These are phyloP conservation scores for Aspergillus brasiliensis DNA, from an alignment of 2,329 filamentous ascomycete genomes.

Conservation along the genomic window DNA sequence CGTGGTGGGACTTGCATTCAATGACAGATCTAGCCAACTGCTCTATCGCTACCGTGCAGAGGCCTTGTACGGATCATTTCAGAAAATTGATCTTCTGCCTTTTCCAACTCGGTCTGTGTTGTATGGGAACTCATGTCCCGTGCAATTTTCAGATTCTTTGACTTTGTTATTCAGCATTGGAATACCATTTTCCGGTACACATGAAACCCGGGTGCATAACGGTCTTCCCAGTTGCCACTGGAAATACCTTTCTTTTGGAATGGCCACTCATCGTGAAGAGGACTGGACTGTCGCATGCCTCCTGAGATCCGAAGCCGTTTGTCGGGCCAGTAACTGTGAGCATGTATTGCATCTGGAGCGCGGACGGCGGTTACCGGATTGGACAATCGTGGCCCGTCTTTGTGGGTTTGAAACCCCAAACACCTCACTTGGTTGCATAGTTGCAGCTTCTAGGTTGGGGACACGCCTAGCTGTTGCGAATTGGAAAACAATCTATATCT, in stretches of 20 bases:
- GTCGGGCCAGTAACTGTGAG: conserved; percentile 29
- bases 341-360: conserved; percentile 43
- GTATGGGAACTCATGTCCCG: conserved; percentile 27
- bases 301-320: conserved; percentile 36
- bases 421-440: conserved; percentile 41
- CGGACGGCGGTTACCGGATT: conserved; percentile 40
- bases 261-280: conserved; percentile 36
- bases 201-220: conserved; percentile 23
- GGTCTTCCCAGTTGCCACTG: conserved; percentile 34
- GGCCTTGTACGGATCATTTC: conserved; percentile 39
- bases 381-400: conserved; percentile 40
- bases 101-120: conserved; percentile 18
- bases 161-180: conserved; percentile 39
- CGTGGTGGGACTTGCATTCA: conserved; percentile 36
- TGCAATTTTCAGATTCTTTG: conserved; percentile 27
- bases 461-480: conserved; percentile 46
- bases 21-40: conserved; percentile 39
- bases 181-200: conserved; percentile 44
- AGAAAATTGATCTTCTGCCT: conserved; percentile 26
- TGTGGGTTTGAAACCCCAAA: conserved; percentile 36
- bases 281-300: conserved; percentile 42
- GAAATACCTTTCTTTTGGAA: conserved; percentile 45
- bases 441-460: conserved; percentile 38
- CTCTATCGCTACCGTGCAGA: conserved; percentile 38
- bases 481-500: conserved; percentile 47